Evolutionary conservation across 805 yeast genomes (phyloP), one percentile per base, ranked within the genome.

Genomic region (Yamadazyma paraphyllophila): DNA sequence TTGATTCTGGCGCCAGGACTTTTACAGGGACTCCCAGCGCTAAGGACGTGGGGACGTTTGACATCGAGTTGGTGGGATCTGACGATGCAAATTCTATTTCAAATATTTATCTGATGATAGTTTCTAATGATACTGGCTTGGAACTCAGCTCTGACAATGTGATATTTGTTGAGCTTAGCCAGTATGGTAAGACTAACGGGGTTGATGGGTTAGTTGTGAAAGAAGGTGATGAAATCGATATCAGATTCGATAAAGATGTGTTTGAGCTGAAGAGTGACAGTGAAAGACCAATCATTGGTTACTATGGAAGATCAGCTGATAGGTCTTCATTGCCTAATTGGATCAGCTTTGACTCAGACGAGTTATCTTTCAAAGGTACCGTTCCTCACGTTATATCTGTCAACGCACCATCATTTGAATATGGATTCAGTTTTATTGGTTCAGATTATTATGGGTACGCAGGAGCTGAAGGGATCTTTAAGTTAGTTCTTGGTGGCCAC

Each of bases 251-350:
- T 36, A 59, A 67, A 16, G 45, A 47, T 13, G 78, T 86, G 7
- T 94, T 91, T 60, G 55, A 57, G 39, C 62, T 70, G 9, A 58
- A 74, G 50, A 44, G 65, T 12, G 66, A 68, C 37, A 76, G 83
- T 3, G 65, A 71, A 25, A 66, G 78, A 44, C 58, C 71, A 2
- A 78, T 85, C 27, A 72, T 77, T 13, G 82, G 83, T 7, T 88
- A 85, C 66, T 86, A 88, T 59, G 97, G 97, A 15, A 77, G 85
- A 51, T 81, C 91, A n/a, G 66, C 74, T 11, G 89, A 88, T 62
- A 80, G 91, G 60, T 78, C 96, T 1, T 92, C 99, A 2, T 73
- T 94, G 45, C 99, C 99, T 32, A 84, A 81, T 59, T 94, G 99
- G 98, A 70, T 89, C 42, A 65, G 67, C 44, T 94, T 92, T 60